Evolutionary conservation across 73 alveolate species (phyloP).

Genomic region (Tetrahymena elliotti): DNA sequence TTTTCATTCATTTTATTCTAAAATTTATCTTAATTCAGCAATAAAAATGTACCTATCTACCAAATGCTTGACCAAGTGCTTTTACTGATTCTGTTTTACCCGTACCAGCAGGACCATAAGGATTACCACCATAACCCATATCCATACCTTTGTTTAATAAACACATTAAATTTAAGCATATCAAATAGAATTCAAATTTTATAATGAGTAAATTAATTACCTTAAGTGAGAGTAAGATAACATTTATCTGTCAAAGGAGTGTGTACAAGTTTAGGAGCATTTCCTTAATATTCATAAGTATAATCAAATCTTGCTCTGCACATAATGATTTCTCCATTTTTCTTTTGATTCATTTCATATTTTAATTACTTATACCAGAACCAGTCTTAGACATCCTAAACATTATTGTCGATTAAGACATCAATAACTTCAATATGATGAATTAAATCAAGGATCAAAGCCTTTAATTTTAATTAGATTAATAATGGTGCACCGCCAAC

Average conservation of each 20-base stretch:
- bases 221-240: constrained; percentile 98
- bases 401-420: constrained; percentile 68
- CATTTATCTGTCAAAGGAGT: constrained; percentile 99
- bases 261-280: constrained; percentile 98
- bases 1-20: neutral
- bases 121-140: constrained; percentile 99
- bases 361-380: constrained; percentile 95
- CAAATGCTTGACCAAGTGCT: constrained; percentile 99
- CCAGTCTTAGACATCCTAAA: constrained; percentile 87
- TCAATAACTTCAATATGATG: constrained; percentile 97
- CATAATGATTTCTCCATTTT: constrained; percentile 84
- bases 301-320: constrained; percentile 93
- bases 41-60: constrained; percentile 87
- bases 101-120: constrained; percentile 99
- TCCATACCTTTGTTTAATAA: constrained; percentile 68
- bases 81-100: constrained; percentile 99
- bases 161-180: too few species aligned
- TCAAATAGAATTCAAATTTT: too few species aligned
- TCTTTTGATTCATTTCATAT: constrained; percentile 60
- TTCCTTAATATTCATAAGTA: constrained; percentile 99
- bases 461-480: constrained; percentile 71
- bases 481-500: constrained; percentile 74
- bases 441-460: constrained; percentile 95
- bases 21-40: neutral
- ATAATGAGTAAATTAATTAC: neutral